Conservation (phyloP, 75 land plant species). For the Cryptomeria japonica region DNA sequence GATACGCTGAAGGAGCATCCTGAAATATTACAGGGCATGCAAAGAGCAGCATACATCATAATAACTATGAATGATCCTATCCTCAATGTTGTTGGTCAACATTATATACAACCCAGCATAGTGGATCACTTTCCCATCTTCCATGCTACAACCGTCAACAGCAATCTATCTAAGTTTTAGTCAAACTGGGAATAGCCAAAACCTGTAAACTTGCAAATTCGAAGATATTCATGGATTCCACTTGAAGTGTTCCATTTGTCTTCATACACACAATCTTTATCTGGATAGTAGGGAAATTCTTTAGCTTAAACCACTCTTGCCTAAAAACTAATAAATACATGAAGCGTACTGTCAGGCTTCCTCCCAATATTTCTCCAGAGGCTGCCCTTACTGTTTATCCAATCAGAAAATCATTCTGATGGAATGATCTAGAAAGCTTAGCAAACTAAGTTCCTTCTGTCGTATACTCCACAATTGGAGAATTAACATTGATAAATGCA, state of each 20-base stretch:
- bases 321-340: not conserved
- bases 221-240: not conserved
- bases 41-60: not conserved
- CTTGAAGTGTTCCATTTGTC: not conserved
- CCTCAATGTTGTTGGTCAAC: not conserved
- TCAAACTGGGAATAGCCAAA: not conserved
- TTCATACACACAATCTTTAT: not conserved
- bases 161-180: not conserved
- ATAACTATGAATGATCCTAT: not conserved
- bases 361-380: not conserved
- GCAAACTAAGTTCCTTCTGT: not conserved
- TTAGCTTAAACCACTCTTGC: not conserved
- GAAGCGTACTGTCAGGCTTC: not conserved
- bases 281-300: not conserved
- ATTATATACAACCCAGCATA: slow-evolving; percentile 2
- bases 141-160: not conserved
- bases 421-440: not conserved
- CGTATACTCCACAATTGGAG: not conserved
- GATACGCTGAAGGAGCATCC: not conserved
- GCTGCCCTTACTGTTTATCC: not conserved
- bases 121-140: not conserved
- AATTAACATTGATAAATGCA: not conserved
- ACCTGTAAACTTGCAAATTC: not conserved
- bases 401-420: not conserved
- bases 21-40: not conserved